Evolutionary conservation across 495 filamentous ascomycete species (phyloP), one percentile per base, ranked within the genome.

Genomic region (Hapsidospora chrysogenum): DNA sequence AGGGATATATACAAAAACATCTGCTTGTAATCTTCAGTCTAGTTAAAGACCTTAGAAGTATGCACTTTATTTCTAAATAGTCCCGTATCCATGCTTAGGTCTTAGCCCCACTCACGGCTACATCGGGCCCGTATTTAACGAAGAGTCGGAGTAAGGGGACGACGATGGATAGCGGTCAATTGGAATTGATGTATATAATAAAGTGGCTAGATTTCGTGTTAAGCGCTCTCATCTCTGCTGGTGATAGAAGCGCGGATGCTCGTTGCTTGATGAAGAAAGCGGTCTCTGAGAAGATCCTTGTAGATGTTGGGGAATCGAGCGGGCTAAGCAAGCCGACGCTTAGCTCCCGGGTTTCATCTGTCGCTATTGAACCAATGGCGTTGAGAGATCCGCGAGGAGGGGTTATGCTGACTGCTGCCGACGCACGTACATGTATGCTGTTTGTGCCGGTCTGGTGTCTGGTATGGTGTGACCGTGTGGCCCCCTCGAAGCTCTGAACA

Each of bases 1-100:
- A 38, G 22, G 17, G 41, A 27, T 47, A 53, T 53, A 37, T 53
- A 53, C 9, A 53, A 35, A 37, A 53, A 50, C 9, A 18, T 41
- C 23, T 53, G 35, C 1, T 39, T 41, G n/a, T 29, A 33, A 33
- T 50, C 47, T 10, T 40, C 19, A 21, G 23, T 26, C 41, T 41
- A 44, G 4, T 37, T 41, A 33, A 41, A 47, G 5, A 47, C 38
- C 29, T 46, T 39, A 10, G 34, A 21, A 16, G 27, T 26, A 26
- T 6, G 23, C 23, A 26, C 23, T 26, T 26, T 26, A 26, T 26
- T 26, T 30, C 6, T 18, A 29, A 37, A 16, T 30, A 21, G 27
- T 37, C 35, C 27, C 35, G 35, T 30, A 37, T 37, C 35, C 21
- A 19, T 4, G 29, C 20, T 26, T 37, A 16, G 5, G 35, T 37